Evolutionary conservation across 2,329 filamentous ascomycete genomes (phyloP), one percentile per base, ranked within the genome.

Genomic region (Scedosporium apiospermum): DNA sequence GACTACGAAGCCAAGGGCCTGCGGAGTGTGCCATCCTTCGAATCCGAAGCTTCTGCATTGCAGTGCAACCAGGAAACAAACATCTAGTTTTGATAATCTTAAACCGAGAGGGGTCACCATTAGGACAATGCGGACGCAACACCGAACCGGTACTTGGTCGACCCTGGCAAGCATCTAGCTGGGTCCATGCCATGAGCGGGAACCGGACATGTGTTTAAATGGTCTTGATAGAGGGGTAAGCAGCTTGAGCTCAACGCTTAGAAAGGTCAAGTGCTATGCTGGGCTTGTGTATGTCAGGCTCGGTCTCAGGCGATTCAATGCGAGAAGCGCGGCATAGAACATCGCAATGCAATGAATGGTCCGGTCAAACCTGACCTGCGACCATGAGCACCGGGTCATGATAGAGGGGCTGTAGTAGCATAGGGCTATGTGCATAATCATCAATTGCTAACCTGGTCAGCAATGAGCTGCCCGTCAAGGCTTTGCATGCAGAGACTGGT

Each of bases 321-420:
- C 88, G 88, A 0, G 89, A 88, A 23, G 89, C 89, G 21, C 88
- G 44, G 44, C 6, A 14, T 38, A 12, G 34, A 38, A 38, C 34
- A 34, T 34, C 7, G 7, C 30, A 34, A 34, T 34, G 30, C 30
- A 34, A 34, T 34, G 9, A 34, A 34, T 34, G 7, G 9, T 7
- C 30, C 9, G 30, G 30, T 34, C 34, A 38, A 38, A 12, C 6
- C 10, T 38, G 34, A 38, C 34, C 34, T 34, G 30, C 4, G 30
- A 34, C 34, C 34, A 14, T 38, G 34, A 38, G 10, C 34, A 34
- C 9, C 44, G 2, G 44, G 44, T 4, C 44, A 89, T 38, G 34
- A 38, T 38, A 6, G 34, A 38, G 34, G 34, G 34, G 34, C 34
- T 12, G 34, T 14, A 38, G 9, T 38, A 14, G 4, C 34, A 38